These are phyloP conservation scores for Ustilago shanxiensis DNA, from an alignment of 1,284 basidiomycete genomes.

Conservation along the genomic window DNA sequence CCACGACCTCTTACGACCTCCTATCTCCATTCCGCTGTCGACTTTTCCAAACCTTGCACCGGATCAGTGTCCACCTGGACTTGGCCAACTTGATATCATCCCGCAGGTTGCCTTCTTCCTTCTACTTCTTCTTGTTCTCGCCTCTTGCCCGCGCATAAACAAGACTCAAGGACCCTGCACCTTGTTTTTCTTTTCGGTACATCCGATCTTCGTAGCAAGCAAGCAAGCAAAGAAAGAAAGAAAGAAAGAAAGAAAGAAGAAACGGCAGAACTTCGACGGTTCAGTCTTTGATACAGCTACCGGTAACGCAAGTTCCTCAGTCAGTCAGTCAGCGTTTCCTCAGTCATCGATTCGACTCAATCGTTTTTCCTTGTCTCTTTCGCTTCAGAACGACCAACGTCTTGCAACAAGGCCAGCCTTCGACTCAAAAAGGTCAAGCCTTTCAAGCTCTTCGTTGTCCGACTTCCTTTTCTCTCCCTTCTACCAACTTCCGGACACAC, in stretches of 20 bases:
- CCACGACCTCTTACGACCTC: background rate
- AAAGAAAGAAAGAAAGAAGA: too few species aligned
- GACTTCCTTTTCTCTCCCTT: background rate
- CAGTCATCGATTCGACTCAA: slow-evolving; percentile 1
- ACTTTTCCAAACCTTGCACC: background rate
- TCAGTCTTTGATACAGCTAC: too few species aligned
- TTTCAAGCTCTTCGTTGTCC: background rate
- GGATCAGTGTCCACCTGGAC: background rate
- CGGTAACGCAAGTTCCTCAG: background rate
- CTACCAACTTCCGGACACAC: background rate
- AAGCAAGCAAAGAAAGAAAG: too few species aligned
- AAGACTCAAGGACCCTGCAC: background rate
- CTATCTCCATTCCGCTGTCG: slow-evolving; percentile 14
- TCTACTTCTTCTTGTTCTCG: too few species aligned
- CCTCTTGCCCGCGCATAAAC: background rate
- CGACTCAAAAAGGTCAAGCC: slow-evolving; percentile 9
- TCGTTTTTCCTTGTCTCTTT: background rate
- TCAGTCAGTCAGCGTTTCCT: slow-evolving; percentile 3
- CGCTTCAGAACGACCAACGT: background rate
- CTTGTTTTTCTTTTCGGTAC: background rate
- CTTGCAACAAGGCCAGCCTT: background rate
- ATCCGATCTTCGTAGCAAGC: slow-evolving; percentile 3
- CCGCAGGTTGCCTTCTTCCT: background rate
- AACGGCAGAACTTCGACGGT: background rate
- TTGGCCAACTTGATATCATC: background rate